Base-by-base conservation (phyloP, 2,329 filamentous ascomycete species). In the Colletotrichum limetticola region DNA sequence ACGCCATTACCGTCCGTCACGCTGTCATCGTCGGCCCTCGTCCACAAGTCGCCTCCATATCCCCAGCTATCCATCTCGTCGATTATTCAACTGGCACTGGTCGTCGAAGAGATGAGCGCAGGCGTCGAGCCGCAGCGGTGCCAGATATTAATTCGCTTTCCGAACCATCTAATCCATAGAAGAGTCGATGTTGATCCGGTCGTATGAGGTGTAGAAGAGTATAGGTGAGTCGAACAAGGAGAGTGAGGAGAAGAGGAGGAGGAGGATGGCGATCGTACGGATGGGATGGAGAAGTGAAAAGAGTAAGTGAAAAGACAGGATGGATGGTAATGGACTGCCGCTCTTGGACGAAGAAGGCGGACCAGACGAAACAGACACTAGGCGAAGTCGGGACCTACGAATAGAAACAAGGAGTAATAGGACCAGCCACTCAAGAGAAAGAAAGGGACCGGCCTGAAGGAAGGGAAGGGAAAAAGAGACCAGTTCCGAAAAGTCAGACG, bases 351-450 rank as follows among this genome's bases (percentile, higher is more conserved):
- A 68, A 75, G 74, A 79, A 80, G 80, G 83, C 78, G 80, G 82
- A 82, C 80, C 77, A 81, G 83, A 83, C 83, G 84, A 86, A 85
- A 85, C 82, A 84, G 80, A 78, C 80, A 82, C 80, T 79, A 79
- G 76, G 76, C 76, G 74, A 75, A 77, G 71, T 75, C 71, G 77
- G 76, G 76, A 77, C 59, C 74, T 75, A 77, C 78, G 79, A 79
- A 80, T 76, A 79, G 79, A 80, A 81, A 82, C 79, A 79, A 79
- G 77, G 76, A 76, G 66, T 77, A 77, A 76, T 78, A 75, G 74
- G 77, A 78, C 78, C 67, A 72, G 77, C 78, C 78, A 76, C 78
- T 77, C 76, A 76, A 78, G 76, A 78, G 78, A 79, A 77, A 76
- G 64, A 68, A 63, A 64, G 74, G 74, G 72, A 68, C 67, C 67